phyloP scores from a whole-genome alignment of 2,329 filamentous ascomycete genomes.

The Pseudogymnoascus sp. region DNA sequence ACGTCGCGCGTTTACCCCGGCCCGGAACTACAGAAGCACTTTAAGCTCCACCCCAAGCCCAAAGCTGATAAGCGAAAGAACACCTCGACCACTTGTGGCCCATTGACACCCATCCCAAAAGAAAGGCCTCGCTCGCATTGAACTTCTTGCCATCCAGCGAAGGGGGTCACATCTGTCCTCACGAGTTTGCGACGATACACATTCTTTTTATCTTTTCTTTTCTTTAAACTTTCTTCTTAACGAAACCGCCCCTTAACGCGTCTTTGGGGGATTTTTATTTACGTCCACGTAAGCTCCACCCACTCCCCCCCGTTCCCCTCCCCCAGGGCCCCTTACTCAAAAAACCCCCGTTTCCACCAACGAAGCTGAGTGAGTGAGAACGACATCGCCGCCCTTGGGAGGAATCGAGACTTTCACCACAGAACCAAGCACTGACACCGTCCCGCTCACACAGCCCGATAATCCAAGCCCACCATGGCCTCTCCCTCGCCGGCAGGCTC shows the following conservation, averaged over 20 bases:
- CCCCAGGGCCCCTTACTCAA: not conserved
- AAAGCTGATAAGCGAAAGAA: not conserved
- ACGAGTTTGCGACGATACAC: not conserved
- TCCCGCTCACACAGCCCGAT: not conserved
- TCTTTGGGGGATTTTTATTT: too few species aligned
- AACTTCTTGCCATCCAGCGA: not conserved
- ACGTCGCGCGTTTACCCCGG: not conserved
- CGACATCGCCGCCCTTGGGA: too few species aligned
- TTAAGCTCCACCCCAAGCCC: not conserved
- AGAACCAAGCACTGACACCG: not conserved
- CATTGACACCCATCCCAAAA: too few species aligned
- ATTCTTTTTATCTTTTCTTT: not conserved
- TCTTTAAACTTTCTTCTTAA: not conserved
- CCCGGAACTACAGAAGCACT: not conserved
- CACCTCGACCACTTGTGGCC: not conserved
- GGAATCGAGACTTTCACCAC: not conserved
- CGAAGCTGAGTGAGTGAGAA: not conserved
- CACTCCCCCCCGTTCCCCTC: not conserved
- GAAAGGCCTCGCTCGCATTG: not conserved
- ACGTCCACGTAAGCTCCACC: not conserved
- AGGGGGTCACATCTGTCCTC: not conserved
- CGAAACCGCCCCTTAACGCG: too few species aligned
- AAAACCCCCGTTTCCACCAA: not conserved
- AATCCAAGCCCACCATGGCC: not conserved
- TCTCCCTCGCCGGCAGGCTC: slow-evolving; percentile 23